These are phyloP conservation scores for Punica granatum DNA, from an alignment of 345 rosid genomes.

Conservation along the genomic window DNA sequence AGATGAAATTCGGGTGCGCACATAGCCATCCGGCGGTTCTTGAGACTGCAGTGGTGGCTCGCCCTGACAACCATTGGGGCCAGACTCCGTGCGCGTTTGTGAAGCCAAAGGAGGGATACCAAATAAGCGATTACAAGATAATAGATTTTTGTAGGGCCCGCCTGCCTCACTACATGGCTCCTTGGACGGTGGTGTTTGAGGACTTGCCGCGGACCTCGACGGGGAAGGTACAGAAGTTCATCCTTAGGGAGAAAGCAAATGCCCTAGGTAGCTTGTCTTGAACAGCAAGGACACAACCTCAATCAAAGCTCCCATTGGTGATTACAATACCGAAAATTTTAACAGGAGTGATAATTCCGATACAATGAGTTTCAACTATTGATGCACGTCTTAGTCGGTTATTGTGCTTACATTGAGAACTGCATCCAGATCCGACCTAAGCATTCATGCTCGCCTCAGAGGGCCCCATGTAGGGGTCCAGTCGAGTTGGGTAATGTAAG, in stretches of 20 bases:
- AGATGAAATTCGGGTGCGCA: too few relatives aligned
- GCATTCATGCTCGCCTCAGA: background rate
- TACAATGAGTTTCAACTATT: too few relatives aligned
- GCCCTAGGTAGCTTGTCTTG: constrained; percentile 25
- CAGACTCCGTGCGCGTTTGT: constrained; percentile 85
- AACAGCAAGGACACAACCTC: too few relatives aligned
- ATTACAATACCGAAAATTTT: too few relatives aligned
- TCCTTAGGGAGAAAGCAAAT: constrained; percentile 53
- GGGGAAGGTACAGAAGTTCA: constrained; percentile 61
- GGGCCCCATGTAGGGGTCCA: constrained; percentile 30
- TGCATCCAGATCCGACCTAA: too few relatives aligned
- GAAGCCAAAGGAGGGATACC: constrained; percentile 47
- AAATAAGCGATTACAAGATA: constrained; percentile 33
- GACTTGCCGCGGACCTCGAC: constrained; percentile 76
- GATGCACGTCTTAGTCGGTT: too few relatives aligned
- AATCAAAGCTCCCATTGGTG: too few relatives aligned
- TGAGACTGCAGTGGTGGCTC: constrained; percentile 71
- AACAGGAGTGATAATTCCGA: too few relatives aligned
- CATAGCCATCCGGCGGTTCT: constrained; percentile 62
- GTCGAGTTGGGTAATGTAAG: constrained; percentile 38
- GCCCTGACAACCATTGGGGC: constrained; percentile 79
- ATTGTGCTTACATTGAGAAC: too few relatives aligned
- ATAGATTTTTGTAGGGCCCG: constrained; percentile 45
- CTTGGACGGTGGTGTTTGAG: constrained; percentile 50
- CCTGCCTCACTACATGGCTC: constrained; percentile 76